Evolutionary conservation across 306 rosid genomes (phyloP).

Genomic region (Vigna mungo): DNA sequence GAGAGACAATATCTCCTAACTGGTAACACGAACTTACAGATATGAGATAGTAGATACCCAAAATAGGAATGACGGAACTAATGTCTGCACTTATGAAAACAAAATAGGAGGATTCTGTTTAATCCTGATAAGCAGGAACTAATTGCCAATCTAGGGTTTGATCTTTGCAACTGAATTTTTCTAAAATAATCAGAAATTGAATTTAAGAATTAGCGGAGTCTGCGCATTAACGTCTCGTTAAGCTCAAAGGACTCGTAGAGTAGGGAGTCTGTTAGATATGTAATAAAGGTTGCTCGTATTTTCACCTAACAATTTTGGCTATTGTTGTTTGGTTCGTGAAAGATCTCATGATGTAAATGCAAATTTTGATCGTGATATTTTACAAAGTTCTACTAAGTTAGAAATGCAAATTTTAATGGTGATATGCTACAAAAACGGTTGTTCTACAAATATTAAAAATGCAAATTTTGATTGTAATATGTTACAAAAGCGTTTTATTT

Average conservation of each 20-base stretch:
- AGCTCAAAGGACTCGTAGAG: background rate
- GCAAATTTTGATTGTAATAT: constrained; percentile 14
- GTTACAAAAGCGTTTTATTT: constrained; percentile 3
- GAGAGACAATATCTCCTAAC: background rate
- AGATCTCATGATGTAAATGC: background rate
- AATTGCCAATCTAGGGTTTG: background rate
- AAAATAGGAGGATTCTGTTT: constrained; percentile 12
- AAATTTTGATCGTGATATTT: too few species aligned
- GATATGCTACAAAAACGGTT: too few species aligned
- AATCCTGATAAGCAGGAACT: background rate
- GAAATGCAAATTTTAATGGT: too few species aligned
- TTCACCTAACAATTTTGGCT: background rate
- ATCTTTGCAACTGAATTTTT: background rate
- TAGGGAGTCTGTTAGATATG: background rate
- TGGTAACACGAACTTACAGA: background rate
- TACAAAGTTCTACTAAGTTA: too few species aligned
- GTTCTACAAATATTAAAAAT: background rate
- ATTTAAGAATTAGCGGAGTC: background rate
- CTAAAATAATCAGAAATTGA: background rate
- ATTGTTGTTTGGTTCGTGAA: background rate
- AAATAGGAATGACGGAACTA: background rate
- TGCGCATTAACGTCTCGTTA: background rate
- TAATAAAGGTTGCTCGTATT: background rate
- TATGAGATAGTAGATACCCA: background rate
- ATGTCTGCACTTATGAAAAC: background rate